Conservation (phyloP, 2,329 filamentous ascomycete genomes). For the Didymella keratinophila region DNA sequence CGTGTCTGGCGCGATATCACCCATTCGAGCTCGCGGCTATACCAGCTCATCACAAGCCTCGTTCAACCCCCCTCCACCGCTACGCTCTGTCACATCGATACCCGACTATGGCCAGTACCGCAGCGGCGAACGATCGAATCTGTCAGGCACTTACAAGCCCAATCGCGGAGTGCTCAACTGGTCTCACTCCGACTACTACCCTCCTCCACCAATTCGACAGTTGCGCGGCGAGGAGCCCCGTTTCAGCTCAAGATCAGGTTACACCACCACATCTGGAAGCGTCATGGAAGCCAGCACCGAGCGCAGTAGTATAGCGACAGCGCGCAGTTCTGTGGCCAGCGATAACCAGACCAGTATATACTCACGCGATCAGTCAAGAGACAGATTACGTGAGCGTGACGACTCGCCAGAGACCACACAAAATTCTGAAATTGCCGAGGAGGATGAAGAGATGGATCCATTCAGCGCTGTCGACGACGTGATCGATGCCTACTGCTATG, state of each 20-base stretch:
- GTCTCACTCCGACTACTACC: constrained; percentile 47
- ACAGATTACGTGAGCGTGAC: constrained; percentile 37
- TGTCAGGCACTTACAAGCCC: constrained; percentile 47
- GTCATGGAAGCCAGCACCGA: constrained; percentile 71
- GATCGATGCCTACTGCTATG: constrained; percentile 67
- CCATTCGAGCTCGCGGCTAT: constrained; percentile 42
- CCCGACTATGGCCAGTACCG: constrained; percentile 47
- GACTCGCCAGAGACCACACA: constrained; percentile 42
- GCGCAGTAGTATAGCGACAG: constrained; percentile 81
- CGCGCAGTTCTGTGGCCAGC: constrained; percentile 73
- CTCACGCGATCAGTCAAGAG: constrained; percentile 49
- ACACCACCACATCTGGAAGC: constrained; percentile 67
- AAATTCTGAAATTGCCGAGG: constrained; percentile 36
- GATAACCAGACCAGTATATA: constrained; percentile 59
- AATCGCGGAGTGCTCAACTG: constrained; percentile 48
- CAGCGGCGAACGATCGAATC: constrained; percentile 38
- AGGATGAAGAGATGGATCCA: constrained; percentile 24
- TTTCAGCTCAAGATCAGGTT: constrained; percentile 66
- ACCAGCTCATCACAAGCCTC: constrained; percentile 44
- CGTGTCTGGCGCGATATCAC: constrained; percentile 18
- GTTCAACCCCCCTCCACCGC: constrained; percentile 33
- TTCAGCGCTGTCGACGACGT: constrained; percentile 67
- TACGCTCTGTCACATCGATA: constrained; percentile 50
- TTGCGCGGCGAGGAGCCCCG: constrained; percentile 56
- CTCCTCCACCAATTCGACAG: constrained; percentile 34